Evolutionary conservation across 352 stramenopile species (phyloP), one percentile per base, ranked within the genome.

Genomic region (Plasmopara viticola): DNA sequence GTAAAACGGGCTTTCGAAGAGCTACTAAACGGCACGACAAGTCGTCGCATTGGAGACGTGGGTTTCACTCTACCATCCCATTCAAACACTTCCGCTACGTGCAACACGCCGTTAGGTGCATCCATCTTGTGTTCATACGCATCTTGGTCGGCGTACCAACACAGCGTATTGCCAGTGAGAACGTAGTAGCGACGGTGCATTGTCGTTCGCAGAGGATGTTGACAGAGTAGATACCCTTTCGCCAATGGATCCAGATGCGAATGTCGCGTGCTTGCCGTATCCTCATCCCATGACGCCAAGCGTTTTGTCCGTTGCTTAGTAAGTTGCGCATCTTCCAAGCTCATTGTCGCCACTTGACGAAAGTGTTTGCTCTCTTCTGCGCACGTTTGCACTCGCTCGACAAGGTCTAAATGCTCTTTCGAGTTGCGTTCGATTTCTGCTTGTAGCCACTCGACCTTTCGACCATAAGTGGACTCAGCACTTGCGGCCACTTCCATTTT

Each of bases 171-270:
- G 13, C 81, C 81, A 9, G 70, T 82, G 13, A 91, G 60, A 10
- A 91, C 78, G 53, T 85, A 90, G 66, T 91, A 91, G 28, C 76
- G 72, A 1, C 78, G 76, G 31, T 90, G 81, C 74, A 88, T 87
- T 12, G 67, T 68, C 6, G 68, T 69, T 8, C 80, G 74, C 28
- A 66, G 66, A 13, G 73, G 75, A 30, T 88, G 77, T 48, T 86
- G 84, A 30, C 72, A 82, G 0, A 87, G 64, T 31, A 91, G 56
- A 45, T 91, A 91, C 4, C 81, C 78, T 51, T 90, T 76, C 0
- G 66, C 78, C 5, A 91, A 51, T 5, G 81, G 68, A 17, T 89
- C 78, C 40, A 91, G 54, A 20, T 90, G 76, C 2, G 81, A 88
- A 0, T 67, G 62, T 39, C 60, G 37, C 2, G 47, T 34, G 10